Conservation (phyloP, 73 alveolate species). For the Paramecium octaurelia region DNA sequence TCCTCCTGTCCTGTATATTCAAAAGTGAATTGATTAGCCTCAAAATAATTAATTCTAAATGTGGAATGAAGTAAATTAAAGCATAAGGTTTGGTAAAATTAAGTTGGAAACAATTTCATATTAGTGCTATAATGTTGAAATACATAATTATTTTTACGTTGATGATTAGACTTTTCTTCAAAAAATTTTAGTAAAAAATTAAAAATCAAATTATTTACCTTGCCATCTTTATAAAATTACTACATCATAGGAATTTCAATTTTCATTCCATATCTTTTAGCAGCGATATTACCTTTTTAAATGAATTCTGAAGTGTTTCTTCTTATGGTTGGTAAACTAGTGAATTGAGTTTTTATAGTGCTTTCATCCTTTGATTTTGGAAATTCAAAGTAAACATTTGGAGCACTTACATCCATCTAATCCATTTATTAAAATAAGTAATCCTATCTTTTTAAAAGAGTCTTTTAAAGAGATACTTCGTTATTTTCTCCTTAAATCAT, state of each 20-base stretch:
- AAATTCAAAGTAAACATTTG: neutral
- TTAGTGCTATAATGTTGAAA: neutral
- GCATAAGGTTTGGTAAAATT: neutral
- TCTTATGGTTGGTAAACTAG: neutral
- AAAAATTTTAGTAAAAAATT: neutral
- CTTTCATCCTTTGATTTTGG: neutral
- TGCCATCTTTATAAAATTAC: slow-evolving; percentile 19
- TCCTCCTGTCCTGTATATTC: slow-evolving; percentile 38
- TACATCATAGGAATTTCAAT: slow-evolving; percentile 16
- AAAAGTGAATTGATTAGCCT: slow-evolving; percentile 22
- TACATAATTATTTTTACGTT: neutral
- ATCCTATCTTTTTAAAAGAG: neutral
- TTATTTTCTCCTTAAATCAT: neutral
- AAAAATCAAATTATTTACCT: neutral
- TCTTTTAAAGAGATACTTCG: neutral
- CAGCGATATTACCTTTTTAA: neutral
- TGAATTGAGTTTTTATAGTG: neutral
- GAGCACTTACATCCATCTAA: neutral
- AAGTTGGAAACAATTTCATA: neutral
- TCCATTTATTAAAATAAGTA: neutral
- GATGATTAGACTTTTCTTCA: neutral
- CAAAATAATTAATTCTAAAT: neutral
- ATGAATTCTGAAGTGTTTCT: slow-evolving; percentile 13
- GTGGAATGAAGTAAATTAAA: neutral
- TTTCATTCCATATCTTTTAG: slow-evolving; percentile 22